These are phyloP conservation scores for Penicillium crystallinum DNA, from an alignment of 495 filamentous ascomycete genomes.

Conservation along the genomic window DNA sequence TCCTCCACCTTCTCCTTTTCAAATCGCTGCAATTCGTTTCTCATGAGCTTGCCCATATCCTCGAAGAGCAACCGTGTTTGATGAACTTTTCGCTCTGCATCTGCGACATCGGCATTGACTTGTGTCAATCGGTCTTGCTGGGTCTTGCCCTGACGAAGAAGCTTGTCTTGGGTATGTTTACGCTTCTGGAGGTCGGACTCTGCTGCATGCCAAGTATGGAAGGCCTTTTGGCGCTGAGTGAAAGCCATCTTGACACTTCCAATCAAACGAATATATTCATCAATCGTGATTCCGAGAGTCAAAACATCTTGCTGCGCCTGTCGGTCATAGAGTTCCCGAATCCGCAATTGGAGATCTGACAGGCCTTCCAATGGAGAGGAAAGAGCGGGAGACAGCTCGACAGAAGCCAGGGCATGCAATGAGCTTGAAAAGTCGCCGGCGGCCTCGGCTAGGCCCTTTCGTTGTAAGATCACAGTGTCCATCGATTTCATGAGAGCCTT, in stretches of 20 bases:
- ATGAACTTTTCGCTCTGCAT: conserved; percentile 91
- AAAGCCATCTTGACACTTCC: conserved; percentile 91
- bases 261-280: conserved; percentile 96
- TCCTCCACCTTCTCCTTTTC: conserved; percentile 98
- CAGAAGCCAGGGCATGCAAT: conserved; percentile 80
- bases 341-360: conserved; percentile 87
- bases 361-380: conserved; percentile 84
- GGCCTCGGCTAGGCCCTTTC: conserved; percentile 87
- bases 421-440: conserved; percentile 89
- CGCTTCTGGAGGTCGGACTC: conserved; percentile 86
- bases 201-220: conserved; percentile 84
- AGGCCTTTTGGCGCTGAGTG: conserved; percentile 87
- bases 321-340: conserved; percentile 90
- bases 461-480: conserved; percentile 83
- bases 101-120: conserved; percentile 81
- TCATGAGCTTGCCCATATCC: conserved; percentile 94
- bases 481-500: conserved; percentile 91
- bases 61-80: conserved; percentile 87
- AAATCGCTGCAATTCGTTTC: conserved; percentile 84
- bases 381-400: conserved; percentile 83
- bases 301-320: conserved; percentile 97
- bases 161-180: conserved; percentile 80
- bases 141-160: conserved; percentile 84
- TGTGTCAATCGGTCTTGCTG: conserved; percentile 95
- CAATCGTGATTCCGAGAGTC: conserved; percentile 93